Base-by-base conservation (phyloP, 2,329 filamentous ascomycete genomes). In the Rutstroemia sp. region DNA sequence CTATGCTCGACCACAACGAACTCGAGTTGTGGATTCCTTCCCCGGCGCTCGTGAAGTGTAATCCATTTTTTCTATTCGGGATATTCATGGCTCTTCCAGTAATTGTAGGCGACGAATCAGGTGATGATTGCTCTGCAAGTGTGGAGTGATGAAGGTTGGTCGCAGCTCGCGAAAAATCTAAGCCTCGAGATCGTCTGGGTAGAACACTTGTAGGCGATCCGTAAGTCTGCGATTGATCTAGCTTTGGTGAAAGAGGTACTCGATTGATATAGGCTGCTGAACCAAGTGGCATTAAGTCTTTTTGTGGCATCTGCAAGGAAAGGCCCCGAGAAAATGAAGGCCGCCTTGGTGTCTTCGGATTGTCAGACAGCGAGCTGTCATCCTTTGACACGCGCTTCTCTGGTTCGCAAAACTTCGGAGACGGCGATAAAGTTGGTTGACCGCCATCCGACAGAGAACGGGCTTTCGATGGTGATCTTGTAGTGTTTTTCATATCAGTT, bases 61-160 rank as follows among this genome's bases (percentile, higher is more conserved):
- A 42, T 34, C 75, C 74, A 47, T 70, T 71, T 58, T 76, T 72
- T 50, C 79, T 75, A 44, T 74, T 74, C 7, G 82, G 82, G 49
- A 86, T 86, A 65, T 80, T 83, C 76, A 85, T 81, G 25, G 78
- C 82, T 49, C 87, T 83, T 42, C 86, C 85, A 52, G 85, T 85
- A 54, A 94, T 86, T 12, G 87, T 92, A 0, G 94, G 94, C 0
- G 92, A 96, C 0, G 90, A 94, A 70, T 95, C 91, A 3, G 92
- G 91, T 5, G 89, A 94, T 0, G 89, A 88, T 70, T 87, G 83
- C 64, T 96, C 90, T 56, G 92, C 92, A 8, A 97, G 80, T 0
- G 89, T 97, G 16, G 92, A 96, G 72, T 97, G 94, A 73, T 97
- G 94, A 21, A 99, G 78, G 69, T 92, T 95, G 10, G 92, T 96